Evolutionary conservation across 1,284 basidiomycete genomes (phyloP).

Genomic region (Tylopilus orsonianus): DNA sequence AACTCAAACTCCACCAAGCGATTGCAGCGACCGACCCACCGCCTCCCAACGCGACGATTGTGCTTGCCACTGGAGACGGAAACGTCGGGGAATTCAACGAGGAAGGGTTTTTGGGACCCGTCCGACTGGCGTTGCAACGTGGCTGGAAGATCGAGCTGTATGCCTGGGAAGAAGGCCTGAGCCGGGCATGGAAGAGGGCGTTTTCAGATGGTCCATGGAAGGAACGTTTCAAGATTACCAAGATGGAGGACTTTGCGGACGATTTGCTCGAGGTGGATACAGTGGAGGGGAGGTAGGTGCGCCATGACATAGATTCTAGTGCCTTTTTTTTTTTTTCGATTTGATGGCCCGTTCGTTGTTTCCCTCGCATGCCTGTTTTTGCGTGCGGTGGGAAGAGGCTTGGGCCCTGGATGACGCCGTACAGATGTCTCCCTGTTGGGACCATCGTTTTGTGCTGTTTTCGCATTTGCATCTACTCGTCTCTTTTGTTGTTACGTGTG

Average conservation of each 20-base stretch:
- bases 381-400: neutral
- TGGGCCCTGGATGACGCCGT: neutral
- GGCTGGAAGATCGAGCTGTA: constrained; percentile 89
- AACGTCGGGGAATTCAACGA: constrained; percentile 87
- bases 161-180: constrained; percentile 80
- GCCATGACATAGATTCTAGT: no score
- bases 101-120: constrained; percentile 83
- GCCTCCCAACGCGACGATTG: constrained; percentile 70
- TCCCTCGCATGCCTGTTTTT: neutral
- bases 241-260: constrained; percentile 60
- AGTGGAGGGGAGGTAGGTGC: constrained; percentile 20
- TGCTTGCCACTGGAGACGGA: constrained; percentile 88
- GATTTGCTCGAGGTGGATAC: constrained; percentile 50
- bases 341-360: neutral
- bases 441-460: no score
- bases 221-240: constrained; percentile 52
- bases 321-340: neutral
- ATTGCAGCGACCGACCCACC: constrained; percentile 65
- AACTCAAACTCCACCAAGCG: constrained; percentile 83
- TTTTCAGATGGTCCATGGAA: constrained; percentile 52
- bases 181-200: constrained; percentile 67
- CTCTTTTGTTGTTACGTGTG: no score
- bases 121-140: constrained; percentile 75
- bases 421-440: no score
- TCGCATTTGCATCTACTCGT: constrained; percentile 17